Evolutionary conservation across 2,329 filamentous ascomycete species (phyloP), one percentile per base, ranked within the genome.

Genomic region (Neospermospora avenae): DNA sequence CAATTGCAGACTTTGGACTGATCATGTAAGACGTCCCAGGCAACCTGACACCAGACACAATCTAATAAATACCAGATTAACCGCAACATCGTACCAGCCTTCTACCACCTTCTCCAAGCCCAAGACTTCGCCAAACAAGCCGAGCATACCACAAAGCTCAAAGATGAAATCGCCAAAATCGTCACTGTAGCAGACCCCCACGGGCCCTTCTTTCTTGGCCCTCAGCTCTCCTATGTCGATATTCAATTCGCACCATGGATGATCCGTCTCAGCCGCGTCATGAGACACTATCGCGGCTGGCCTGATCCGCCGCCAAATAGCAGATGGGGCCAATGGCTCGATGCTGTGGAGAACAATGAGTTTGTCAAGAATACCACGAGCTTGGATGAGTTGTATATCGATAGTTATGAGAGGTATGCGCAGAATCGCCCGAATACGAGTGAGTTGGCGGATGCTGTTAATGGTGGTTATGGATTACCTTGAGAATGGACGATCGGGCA

Each of bases 1-100:
- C 1, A 84, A 89, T 58, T 91, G 85, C 60, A 84, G 91, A 45
- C 75, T 95, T 10, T 96, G 91, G 91, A 81, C 85, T 25, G 88
- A 93, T 66, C 90, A 95, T 77, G 86, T 91, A 75, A 73, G 83
- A 72, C 42, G 28, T 34, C 35, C 6, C 28, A 14, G 44, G 16
- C 8, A 13, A 16, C n/a, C 60, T 48, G 44, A 41, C 34, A 34
- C 16, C 11, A 1, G 37, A 56, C 14, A 16, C 25, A 24, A 53
- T 59, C 59, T 59, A 61, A 64, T 56, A 53, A 24, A 42, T 18
- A 55, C n/a, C 62, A 89, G 86, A 85, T 93, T 71, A 92, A 95
- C 71, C 82, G 87, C 34, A 81, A 86, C 65, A 85, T 96, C 57
- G 83, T 96, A 1, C 89, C 91, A 0, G 77, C 79, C 11, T 96